Base-by-base conservation (phyloP, 177 flowering plant genomes). In the Vitis hybrid region DNA sequence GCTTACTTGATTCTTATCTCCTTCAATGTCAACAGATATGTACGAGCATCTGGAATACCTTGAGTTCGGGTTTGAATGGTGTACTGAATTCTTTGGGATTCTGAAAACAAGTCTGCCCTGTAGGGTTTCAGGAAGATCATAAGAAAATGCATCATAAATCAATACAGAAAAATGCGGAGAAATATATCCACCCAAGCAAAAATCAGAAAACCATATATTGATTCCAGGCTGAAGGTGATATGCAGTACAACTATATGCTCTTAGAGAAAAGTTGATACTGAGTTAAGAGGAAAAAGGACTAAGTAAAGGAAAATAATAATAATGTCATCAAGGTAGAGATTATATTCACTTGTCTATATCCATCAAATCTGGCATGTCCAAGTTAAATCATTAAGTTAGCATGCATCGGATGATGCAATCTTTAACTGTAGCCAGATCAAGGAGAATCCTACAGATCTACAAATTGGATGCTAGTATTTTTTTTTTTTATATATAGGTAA, bases 81-180 rank as follows among this genome's bases (percentile, higher is more conserved):
- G 65, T 79, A 76, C 31, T 89, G 66, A 67, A 92, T 92, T 60
- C 86, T 72, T 74, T 94, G 85, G 45, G 98, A 90, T 70, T 88
- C 97, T 15, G 97, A 88, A 61, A 83, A 82, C 74, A 92, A 78
- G 69, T 73, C 85, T 51, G 97, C 97, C 89, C 98, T 94, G 93
- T 73, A 77, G 2, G 14, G 58, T 3, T 67, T 55, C 33, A 61
- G 52, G 9, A 26, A 56, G 16, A 56, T 51, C 33, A 56, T 15
- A 29, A 3, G 60, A 22, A 53, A 22, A 65, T 77, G 45, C 21
- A 49, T 61, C 51, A 67, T 9, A 68, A 50, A 16, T 19, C 31
- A 72, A 26, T 22, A 60, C 13, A 15, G 45, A 18, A 52, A 60
- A 21, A 66, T 29, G 14, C 58, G 66, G 2, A 67, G 9, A 1